phyloP scores from a whole-genome alignment of 495 filamentous ascomycete genomes.

The Penicillium daleae region DNA sequence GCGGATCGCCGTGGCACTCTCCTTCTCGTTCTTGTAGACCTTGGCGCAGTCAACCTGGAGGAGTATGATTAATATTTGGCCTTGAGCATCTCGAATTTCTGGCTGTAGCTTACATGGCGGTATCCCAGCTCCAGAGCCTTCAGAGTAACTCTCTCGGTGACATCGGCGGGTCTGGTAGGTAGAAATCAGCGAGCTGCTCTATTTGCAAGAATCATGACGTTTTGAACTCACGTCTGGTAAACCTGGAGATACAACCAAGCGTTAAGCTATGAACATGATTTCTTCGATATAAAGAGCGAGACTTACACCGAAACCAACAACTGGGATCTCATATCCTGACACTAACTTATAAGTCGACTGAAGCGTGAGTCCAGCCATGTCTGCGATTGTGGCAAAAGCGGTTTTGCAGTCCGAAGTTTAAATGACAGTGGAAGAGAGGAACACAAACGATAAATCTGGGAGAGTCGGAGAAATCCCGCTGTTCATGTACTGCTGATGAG shows the following conservation, averaged over 20 bases:
- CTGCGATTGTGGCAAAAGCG: constrained; percentile 12
- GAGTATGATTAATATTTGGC: neutral
- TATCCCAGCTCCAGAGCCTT: constrained; percentile 74
- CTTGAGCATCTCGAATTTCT: neutral
- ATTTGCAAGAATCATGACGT: neutral
- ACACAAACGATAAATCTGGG: neutral
- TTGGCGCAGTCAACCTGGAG: constrained; percentile 58
- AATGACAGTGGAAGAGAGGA: neutral
- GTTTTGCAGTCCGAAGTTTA: neutral
- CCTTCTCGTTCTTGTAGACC: constrained; percentile 56
- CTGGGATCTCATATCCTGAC: constrained; percentile 78
- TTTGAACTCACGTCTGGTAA: constrained; percentile 65
- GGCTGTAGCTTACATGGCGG: constrained; percentile 58
- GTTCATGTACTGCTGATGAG: neutral
- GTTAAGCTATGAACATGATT: constrained; percentile 4
- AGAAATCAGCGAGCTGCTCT: constrained; percentile 15
- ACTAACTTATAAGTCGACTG: constrained; percentile 69
- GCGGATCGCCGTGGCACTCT: constrained; percentile 52
- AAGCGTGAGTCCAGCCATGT: constrained; percentile 63
- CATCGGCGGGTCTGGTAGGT: constrained; percentile 50
- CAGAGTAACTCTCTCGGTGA: constrained; percentile 57
- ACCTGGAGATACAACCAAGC: constrained; percentile 50
- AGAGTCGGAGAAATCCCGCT: neutral
- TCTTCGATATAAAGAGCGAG: neutral
- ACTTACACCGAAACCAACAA: constrained; percentile 73